phyloP scores from a whole-genome alignment of 2,329 filamentous ascomycete species.

The Scolecobasidium constrictum region DNA sequence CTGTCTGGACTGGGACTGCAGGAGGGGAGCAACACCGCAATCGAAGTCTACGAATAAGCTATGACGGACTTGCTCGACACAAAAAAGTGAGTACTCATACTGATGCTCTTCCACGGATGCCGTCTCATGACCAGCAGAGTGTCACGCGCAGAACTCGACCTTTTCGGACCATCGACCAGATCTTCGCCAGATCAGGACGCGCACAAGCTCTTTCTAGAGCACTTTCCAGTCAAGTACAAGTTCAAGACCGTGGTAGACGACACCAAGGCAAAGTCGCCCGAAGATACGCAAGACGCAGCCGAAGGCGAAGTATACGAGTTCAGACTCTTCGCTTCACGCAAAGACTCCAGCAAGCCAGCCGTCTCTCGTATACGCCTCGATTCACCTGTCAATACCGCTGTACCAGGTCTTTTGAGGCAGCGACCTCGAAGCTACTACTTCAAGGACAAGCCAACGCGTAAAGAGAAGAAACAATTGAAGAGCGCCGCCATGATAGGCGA shows the following conservation, averaged over 20 bases:
- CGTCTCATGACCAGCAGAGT: too few species aligned
- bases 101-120: too few species aligned
- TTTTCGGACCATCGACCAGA: too few species aligned
- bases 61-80: too few species aligned
- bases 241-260: neutral
- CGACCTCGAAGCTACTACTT: neutral
- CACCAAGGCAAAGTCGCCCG: neutral
- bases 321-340: neutral
- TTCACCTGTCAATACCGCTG: neutral
- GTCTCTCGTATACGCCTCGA: neutral
- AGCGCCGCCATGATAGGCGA: neutral
- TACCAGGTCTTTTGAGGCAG: neutral
- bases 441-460: neutral
- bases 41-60: too few species aligned
- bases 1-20: too few species aligned
- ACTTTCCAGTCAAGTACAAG: neutral
- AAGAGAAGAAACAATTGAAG: neutral
- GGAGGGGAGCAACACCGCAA: too few species aligned
- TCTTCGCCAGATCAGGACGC: neutral
- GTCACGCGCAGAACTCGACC: too few species aligned
- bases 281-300: neutral
- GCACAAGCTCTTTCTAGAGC: neutral
- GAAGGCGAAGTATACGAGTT: neutral
- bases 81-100: too few species aligned
- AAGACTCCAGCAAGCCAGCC: neutral